Evolutionary conservation across 257 asterid genomes (phyloP), one percentile per base, ranked within the genome.

Genomic region (Solanum chaucha): DNA sequence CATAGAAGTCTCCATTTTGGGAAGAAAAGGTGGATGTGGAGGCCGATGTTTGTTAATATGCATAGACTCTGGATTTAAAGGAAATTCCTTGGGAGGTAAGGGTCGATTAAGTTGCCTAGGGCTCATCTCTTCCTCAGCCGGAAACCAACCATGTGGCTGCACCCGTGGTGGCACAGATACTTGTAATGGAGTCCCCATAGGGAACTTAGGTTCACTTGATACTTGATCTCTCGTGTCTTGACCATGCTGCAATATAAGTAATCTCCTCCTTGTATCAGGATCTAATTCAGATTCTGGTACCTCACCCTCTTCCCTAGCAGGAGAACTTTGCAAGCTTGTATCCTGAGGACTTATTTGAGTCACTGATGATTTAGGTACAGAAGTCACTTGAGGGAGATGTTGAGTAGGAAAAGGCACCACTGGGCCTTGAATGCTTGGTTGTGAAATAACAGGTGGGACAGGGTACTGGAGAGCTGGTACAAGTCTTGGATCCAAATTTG

Each of bases 301-400:
- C 92, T 97, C 99, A 46, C 99, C 99, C 90, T 97, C 99, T 94
- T 97, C 99, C 89, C 95, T 93, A 87, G 98, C 99, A 85, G 99
- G 98, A 89, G 99, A 95, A 87, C 92, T 90, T 64, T 88, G 97
- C 91, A 93, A 86, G 83, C 87, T 89, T 82, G 92, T 83, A 34
- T 96, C 99, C 85, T 87, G 93, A 86, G 93, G 95, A 78, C 90
- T 88, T 88, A 90, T 85, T 88, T 89, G 99, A 85, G 92, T 88
- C 65, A 89, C 28, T n/a, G 94, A 90, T 68, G 93, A 87, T 91
- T 93, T 94, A 73, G 91, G 90, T 55, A 90, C 88, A 36, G 95
- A 70, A 64, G 92, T 73, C 82, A 90, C 94, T 88, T 93, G 99
- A 90, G 95, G 89, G 85, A 94, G 89, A 90, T 91, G 98, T 91